Evolutionary conservation across 345 rosid species (phyloP).

Genomic region (Zanthoxylum bungeanum): DNA sequence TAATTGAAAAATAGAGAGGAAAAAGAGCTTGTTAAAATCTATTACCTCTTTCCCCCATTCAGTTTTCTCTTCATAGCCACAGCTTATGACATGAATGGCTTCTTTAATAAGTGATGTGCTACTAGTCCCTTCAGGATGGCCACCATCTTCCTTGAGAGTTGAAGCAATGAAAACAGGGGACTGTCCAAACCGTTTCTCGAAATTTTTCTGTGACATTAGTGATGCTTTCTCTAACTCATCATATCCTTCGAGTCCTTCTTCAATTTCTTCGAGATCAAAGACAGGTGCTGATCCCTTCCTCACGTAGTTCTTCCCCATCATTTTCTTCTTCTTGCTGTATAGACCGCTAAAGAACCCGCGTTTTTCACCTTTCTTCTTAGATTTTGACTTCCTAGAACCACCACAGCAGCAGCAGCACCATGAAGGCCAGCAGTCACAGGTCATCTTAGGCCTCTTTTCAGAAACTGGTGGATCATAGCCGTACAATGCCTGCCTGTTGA

Average conservation of each 20-base stretch:
- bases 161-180: constrained; percentile 91
- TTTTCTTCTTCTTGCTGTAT: constrained; percentile 64
- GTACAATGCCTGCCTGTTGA: constrained; percentile 88
- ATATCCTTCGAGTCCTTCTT: constrained; percentile 96
- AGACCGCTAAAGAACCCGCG: constrained; percentile 52
- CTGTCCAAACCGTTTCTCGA: constrained; percentile 92
- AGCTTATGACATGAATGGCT: constrained; percentile 95
- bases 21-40: background rate
- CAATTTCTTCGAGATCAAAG: constrained; percentile 88
- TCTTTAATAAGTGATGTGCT: constrained; percentile 74
- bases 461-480: constrained; percentile 94
- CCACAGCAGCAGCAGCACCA: constrained; percentile 94
- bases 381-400: constrained; percentile 73
- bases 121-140: constrained; percentile 87
- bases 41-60: constrained; percentile 99
- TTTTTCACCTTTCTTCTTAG: constrained; percentile 69
- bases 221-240: constrained; percentile 92
- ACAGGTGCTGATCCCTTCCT: constrained; percentile 57
- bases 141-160: constrained; percentile 92
- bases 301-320: constrained; percentile 56
- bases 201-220: constrained; percentile 90
- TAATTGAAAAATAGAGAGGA: background rate
- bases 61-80: constrained; percentile 92
- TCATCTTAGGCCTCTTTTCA: constrained; percentile 86
- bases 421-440: constrained; percentile 98